Evolutionary conservation across 2,329 filamentous ascomycete genomes (phyloP), one percentile per base, ranked within the genome.

Genomic region (Ceratocystis huliohia): DNA sequence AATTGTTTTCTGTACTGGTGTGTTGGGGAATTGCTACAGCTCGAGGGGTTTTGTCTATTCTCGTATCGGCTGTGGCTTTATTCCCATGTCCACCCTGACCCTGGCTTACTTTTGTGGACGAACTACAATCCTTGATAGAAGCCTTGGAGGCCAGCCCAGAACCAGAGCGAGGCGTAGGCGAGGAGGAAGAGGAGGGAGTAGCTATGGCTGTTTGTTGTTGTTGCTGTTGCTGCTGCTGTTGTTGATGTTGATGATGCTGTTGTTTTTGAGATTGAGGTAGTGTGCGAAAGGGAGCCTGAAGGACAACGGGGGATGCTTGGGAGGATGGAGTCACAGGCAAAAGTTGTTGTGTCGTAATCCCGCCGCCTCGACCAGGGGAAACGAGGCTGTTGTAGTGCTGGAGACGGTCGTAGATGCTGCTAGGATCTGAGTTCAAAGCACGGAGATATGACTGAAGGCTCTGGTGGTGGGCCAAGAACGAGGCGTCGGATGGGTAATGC

Each of bases 351-450:
- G 81, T 78, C 72, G 84, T 82, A 68, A 85, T 75, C 71, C 82
- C 81, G 70, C 81, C 81, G 74, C 75, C 79, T 72, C 82, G 77
- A 66, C 81, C 77, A 62, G 82, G 80, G 65, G 83, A 82, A 70
- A 87, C 80, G 73, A 87, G 82, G 72, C 81, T 82, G 74, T 86
- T 87, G 78, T 87, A 87, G 70, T 85, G 80, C 64, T 83, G 78
- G 66, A 87, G 80, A 74, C 85, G 83, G 65, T 82, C 82, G 72
- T 86, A 82, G 74, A 84, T 84, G 44, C 79, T 82, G 44, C 80
- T 77, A 70, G 85, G 82, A 69, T 84, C 83, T 17, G 82, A 82
- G 61, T 48, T 46, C 61, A 63, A 30, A 67, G 84, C 77, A 70
- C 84, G 76, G 69, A 84, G 79, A 45, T 83, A 83, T 17, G 30